phyloP scores from a whole-genome alignment of 306 rosid species.

The Carpinus viminea region DNA sequence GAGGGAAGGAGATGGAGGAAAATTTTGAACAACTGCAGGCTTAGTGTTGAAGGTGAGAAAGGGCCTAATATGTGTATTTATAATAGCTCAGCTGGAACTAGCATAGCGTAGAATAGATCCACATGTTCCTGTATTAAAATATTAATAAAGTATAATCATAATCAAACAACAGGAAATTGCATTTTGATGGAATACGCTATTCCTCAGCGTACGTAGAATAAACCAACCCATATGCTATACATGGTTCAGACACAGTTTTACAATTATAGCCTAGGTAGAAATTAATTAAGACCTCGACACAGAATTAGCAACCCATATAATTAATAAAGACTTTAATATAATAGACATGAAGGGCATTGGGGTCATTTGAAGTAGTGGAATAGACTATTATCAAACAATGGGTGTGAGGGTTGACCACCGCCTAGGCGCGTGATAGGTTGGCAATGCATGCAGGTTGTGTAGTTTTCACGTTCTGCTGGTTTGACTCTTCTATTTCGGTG shows the following conservation, averaged over 20 bases:
- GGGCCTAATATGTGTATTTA: constrained; percentile 45
- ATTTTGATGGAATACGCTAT: constrained; percentile 20
- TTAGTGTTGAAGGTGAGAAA: constrained; percentile 30
- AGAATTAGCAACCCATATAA: too few species aligned
- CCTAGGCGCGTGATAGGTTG: constrained; percentile 67
- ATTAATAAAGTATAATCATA: constrained; percentile 12
- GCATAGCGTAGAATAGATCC: constrained; percentile 42
- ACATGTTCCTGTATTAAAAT: constrained; percentile 50
- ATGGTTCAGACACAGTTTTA: constrained; percentile 28
- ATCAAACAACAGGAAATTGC: neutral
- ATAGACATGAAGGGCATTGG: constrained; percentile 11
- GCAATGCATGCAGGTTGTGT: constrained; percentile 58
- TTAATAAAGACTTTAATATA: too few species aligned
- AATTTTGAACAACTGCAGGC: neutral
- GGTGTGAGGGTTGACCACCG: constrained; percentile 53
- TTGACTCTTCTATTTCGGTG: constrained; percentile 40
- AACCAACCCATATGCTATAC: neutral
- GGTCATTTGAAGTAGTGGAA: constrained; percentile 24
- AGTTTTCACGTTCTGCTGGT: constrained; percentile 59
- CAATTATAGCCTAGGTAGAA: constrained; percentile 12
- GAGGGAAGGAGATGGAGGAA: neutral
- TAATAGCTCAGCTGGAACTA: constrained; percentile 37
- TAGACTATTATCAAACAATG: neutral
- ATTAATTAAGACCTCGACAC: too few species aligned
- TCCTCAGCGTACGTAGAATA: constrained; percentile 22